A percentile compares a stretch with the other conserved stretches of the same genome.
phyloP scores from a whole-genome alignment of 805 yeast species.

The Ogataea kodamae region DNA sequence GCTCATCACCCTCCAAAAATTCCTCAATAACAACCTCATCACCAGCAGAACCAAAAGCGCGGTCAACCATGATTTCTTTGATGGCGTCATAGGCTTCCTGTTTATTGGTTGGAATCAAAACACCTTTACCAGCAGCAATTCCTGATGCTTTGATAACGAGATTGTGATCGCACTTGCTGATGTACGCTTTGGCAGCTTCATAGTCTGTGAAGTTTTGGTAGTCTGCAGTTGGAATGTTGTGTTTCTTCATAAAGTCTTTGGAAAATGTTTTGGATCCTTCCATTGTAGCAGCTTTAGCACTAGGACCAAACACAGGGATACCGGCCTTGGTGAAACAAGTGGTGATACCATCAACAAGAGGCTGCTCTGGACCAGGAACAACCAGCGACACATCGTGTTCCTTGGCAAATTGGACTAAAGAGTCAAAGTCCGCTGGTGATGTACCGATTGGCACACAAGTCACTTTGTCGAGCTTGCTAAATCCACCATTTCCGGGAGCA shows the following conservation, averaged over 20 bases:
- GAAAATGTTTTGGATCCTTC: slow-evolving; percentile 97
- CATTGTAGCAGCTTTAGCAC: slow-evolving; percentile 82
- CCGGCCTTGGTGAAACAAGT: slow-evolving; percentile 73
- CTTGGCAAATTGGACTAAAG: slow-evolving; percentile 70
- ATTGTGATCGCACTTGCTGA: slow-evolving; percentile 60
- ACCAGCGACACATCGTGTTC: slow-evolving; percentile 67
- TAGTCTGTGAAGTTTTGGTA: slow-evolving; percentile 78
- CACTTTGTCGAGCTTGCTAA: slow-evolving; percentile 55
- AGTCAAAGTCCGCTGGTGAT: slow-evolving; percentile 61
- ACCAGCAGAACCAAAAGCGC: slow-evolving; percentile 90
- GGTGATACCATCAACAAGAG: slow-evolving; percentile 90
- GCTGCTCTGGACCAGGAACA: slow-evolving; percentile 99
- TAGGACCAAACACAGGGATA: slow-evolving; percentile 97
- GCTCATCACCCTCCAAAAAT: slow-evolving; percentile 93
- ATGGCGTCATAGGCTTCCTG: slow-evolving; percentile 85
- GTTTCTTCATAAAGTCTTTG: slow-evolving; percentile 88
- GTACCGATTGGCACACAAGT: slow-evolving; percentile 68
- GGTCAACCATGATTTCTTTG: slow-evolving; percentile 83
- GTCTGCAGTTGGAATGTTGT: slow-evolving; percentile 90
- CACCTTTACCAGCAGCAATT: slow-evolving; percentile 98
- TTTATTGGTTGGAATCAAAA: slow-evolving; percentile 78
- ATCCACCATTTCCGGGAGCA: slow-evolving; percentile 98
- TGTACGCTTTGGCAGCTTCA: slow-evolving; percentile 70
- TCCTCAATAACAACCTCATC: slow-evolving; percentile 95
- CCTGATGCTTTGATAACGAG: slow-evolving; percentile 97